These are phyloP conservation scores for Colletotrichum eleusines DNA, from an alignment of 2,329 filamentous ascomycete species.

Conservation along the genomic window DNA sequence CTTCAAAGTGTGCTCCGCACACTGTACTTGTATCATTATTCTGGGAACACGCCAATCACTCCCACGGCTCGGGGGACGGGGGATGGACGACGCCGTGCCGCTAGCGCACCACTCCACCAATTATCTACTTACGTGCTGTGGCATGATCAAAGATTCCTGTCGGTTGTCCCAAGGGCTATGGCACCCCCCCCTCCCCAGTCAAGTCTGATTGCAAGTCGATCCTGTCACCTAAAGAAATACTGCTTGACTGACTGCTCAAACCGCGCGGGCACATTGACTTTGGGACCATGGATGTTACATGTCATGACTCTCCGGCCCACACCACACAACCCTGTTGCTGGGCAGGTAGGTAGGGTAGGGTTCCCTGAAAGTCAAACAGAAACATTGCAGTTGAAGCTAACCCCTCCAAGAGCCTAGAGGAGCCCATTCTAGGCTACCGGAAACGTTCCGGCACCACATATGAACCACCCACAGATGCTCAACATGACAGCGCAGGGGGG, in stretches of 20 bases:
- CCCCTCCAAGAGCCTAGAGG: background rate
- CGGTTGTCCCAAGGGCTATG: background rate
- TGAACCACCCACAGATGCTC: slow-evolving; percentile 16
- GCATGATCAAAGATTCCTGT: background rate
- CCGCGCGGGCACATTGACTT: background rate
- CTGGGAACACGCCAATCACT: slow-evolving; percentile 16
- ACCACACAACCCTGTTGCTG: slow-evolving; percentile 25
- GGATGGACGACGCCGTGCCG: background rate
- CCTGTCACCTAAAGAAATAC: slow-evolving; percentile 2
- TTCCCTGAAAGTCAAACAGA: slow-evolving; percentile 35
- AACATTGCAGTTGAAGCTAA: slow-evolving; percentile 16
- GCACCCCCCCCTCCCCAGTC: background rate
- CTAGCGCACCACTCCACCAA: background rate
- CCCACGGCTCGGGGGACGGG: background rate
- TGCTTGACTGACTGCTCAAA: slow-evolving; percentile 5
- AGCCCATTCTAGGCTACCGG: slow-evolving; percentile 24
- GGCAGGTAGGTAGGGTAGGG: slow-evolving; percentile 8
- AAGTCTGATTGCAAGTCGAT: slow-evolving; percentile 1
- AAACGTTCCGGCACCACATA: background rate
- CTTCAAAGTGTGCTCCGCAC: background rate
- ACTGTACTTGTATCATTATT: slow-evolving; percentile 4
- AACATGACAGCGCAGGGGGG: slow-evolving; percentile 15
- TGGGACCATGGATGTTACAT: slow-evolving; percentile 23
- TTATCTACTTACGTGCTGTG: background rate
- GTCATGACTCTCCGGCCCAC: slow-evolving; percentile 28